Evolutionary conservation across 2,329 filamentous ascomycete genomes (phyloP).

Genomic region (Claviceps sp.): DNA sequence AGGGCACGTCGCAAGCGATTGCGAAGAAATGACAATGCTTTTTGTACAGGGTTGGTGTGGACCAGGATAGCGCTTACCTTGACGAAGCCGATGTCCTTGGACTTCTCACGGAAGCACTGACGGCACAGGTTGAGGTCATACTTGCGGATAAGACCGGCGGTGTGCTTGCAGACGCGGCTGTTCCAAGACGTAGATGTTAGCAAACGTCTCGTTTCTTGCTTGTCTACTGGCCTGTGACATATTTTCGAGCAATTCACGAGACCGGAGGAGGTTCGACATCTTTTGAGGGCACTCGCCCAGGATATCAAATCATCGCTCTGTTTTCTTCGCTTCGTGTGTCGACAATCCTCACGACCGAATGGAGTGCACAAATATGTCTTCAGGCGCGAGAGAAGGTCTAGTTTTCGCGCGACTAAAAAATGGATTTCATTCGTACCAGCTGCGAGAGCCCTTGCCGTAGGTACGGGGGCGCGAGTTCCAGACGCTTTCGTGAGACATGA

Average conservation of each 20-base stretch:
- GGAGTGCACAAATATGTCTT: background rate
- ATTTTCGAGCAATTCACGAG: background rate
- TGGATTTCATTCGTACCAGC: slow-evolving; percentile 55
- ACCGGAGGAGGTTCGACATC: background rate
- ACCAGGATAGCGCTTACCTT: slow-evolving; percentile 35
- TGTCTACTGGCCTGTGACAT: background rate
- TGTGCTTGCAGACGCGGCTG: slow-evolving; percentile 71
- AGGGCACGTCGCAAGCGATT: background rate
- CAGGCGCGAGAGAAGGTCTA: background rate
- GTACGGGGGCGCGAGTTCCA: slow-evolving; percentile 97
- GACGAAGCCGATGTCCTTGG: slow-evolving; percentile 59
- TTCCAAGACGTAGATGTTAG: background rate
- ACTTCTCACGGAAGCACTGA: slow-evolving; percentile 67
- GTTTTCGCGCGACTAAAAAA: background rate
- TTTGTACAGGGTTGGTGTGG: background rate
- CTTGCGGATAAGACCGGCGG: slow-evolving; percentile 98
- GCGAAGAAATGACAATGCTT: background rate
- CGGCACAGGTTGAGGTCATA: slow-evolving; percentile 88
- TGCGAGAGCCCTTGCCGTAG: slow-evolving; percentile 92
- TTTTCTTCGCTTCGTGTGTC: background rate
- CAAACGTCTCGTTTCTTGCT: background rate
- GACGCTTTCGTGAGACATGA: slow-evolving; percentile 76
- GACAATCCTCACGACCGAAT: background rate
- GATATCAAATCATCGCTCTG: background rate
- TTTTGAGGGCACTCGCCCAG: background rate